Percentiles rank a stretch among this genome's conserved stretches.
phyloP scores from a whole-genome alignment of 441 rosid genomes.

The Corymbia citriodora region DNA sequence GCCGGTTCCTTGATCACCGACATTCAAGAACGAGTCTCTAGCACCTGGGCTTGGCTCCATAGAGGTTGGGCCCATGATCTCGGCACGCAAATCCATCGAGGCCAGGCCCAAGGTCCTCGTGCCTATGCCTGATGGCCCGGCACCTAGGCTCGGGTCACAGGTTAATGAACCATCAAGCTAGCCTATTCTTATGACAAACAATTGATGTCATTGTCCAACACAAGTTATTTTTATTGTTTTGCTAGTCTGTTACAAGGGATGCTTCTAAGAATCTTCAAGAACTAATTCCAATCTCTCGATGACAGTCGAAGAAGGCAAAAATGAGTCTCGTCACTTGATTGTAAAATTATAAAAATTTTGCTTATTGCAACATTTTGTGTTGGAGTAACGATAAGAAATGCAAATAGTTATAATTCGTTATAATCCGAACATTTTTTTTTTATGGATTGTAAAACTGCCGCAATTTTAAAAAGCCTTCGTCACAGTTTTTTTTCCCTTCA shows the following conservation, averaged over 20 bases:
- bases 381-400: background rate
- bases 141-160: background rate
- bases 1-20: background rate
- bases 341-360: background rate
- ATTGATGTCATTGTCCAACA: background rate
- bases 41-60: background rate
- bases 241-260: background rate
- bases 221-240: background rate
- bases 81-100: background rate
- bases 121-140: background rate
- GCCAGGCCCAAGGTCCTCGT: background rate
- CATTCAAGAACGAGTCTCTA: background rate
- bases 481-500: background rate
- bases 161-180: background rate
- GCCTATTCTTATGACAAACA: background rate
- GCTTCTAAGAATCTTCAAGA: background rate
- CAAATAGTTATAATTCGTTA: background rate
- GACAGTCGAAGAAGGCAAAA: background rate
- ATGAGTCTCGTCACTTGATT: background rate
- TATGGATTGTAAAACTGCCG: no score
- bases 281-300: background rate
- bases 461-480: no score
- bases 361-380: background rate
- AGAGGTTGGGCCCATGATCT: background rate
- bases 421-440: background rate